Evolutionary conservation across 2,329 filamentous ascomycete species (phyloP).

Genomic region (Xylaria sp.): DNA sequence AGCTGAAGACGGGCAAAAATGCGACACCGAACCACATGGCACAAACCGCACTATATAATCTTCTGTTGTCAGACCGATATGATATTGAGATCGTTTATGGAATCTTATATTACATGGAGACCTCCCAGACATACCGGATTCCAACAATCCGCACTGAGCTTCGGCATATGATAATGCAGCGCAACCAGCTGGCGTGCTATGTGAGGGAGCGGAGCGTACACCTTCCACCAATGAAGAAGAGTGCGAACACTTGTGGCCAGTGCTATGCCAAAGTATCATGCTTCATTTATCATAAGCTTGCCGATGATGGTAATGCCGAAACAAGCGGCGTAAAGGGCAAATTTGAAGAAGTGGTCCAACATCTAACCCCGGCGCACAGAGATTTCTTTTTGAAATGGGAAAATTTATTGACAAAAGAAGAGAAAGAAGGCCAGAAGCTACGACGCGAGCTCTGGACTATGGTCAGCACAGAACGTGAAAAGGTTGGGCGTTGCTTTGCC

Average conservation of each 20-base stretch:
- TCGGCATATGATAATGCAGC: slow-evolving; percentile 95
- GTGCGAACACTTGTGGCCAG: slow-evolving; percentile 80
- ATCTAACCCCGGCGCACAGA: slow-evolving; percentile 78
- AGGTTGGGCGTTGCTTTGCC: slow-evolving; percentile 88
- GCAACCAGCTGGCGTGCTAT: slow-evolving; percentile 88
- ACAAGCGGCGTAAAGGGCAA: slow-evolving; percentile 82
- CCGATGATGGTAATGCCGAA: slow-evolving; percentile 84
- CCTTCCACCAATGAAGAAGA: slow-evolving; percentile 87
- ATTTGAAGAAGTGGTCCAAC: slow-evolving; percentile 82
- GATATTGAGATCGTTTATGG: slow-evolving; percentile 92
- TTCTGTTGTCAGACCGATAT: slow-evolving; percentile 92
- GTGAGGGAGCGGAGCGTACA: slow-evolving; percentile 82
- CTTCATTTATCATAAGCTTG: slow-evolving; percentile 92
- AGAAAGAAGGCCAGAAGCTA: slow-evolving; percentile 87
- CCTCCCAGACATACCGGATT: slow-evolving; percentile 84
- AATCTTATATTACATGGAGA: slow-evolving; percentile 94
- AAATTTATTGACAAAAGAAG: slow-evolving; percentile 89
- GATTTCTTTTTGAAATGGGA: slow-evolving; percentile 97
- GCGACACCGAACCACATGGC: slow-evolving; percentile 86
- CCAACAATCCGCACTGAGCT: slow-evolving; percentile 88
- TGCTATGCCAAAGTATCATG: slow-evolving; percentile 94
- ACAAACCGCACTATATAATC: slow-evolving; percentile 93
- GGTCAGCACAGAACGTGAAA: slow-evolving; percentile 88
- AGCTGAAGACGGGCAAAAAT: slow-evolving; percentile 93
- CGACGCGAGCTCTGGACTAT: slow-evolving; percentile 96